Evolutionary conservation across 805 yeast genomes (phyloP), one percentile per base, ranked within the genome.

Genomic region (Saccharomycopsis sp.): DNA sequence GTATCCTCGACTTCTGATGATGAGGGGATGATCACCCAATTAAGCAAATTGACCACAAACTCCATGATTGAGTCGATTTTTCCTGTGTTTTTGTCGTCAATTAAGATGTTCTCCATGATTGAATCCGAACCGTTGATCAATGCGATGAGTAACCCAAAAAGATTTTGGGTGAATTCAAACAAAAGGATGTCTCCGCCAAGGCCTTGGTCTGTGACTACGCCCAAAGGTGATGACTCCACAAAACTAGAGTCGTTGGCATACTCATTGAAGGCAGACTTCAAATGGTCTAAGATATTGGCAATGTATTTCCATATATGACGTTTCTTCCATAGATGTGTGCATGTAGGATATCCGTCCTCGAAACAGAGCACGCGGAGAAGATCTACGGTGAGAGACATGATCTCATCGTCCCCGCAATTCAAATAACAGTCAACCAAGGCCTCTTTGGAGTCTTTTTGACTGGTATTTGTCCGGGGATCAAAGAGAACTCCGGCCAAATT

Each of bases 261-360:
- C 25, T 59, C 55, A 29, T 73, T 69, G 51, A 85, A 73, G 0
- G 89, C 81, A 0, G 67, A 69, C 42, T 74, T 68, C 23, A 84
- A 77, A 62, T 84, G 84, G 0, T 69, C 68, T 51, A 89, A 72
- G 1, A 84, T 80, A 2, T 69, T 63, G 53, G 77, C 80, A 47
- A 90, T 76, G 25, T 80, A 72, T 0, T 79, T 75, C 87, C 96
- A 85, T 49, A 93, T 82, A 62, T 87, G 83, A 22, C 63, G 53
- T 17, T 83, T 82, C 68, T 97, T 81, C 88, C 96, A 87, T 56
- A 88, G 69, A 69, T 81, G 82, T 20, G 82, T 80, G 25, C 90
- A 83, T 42, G 89, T 79, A 63, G 89, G 96, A 65, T 89, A 85
- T 20, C 97, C 97, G 71, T 91, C 96, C 67, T 89, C 96, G 56